Evolutionary conservation across 2,329 filamentous ascomycete genomes (phyloP).

Genomic region (Penicillium sp.): DNA sequence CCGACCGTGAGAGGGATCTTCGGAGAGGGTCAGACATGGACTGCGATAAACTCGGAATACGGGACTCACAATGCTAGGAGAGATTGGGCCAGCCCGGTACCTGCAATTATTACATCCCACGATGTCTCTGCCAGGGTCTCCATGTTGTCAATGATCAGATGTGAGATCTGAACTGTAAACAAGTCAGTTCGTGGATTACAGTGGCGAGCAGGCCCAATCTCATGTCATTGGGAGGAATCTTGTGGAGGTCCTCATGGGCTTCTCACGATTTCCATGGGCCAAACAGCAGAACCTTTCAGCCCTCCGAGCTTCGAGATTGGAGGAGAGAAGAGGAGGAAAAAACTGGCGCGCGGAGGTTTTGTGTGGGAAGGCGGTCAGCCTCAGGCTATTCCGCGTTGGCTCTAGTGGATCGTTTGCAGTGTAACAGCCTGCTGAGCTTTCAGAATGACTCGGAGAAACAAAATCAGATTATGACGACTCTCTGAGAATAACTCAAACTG

Average conservation of each 20-base stretch:
- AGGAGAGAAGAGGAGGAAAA: slow-evolving; percentile 9
- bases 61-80: slow-evolving; percentile 68
- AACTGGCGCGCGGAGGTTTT: slow-evolving; percentile 11
- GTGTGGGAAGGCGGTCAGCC: slow-evolving; percentile 19
- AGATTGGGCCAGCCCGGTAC: slow-evolving; percentile 74
- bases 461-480: too few species aligned
- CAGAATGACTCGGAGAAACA: too few species aligned
- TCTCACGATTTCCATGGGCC: slow-evolving; percentile 3
- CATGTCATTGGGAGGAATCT: slow-evolving; percentile 21
- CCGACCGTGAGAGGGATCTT: slow-evolving; percentile 87
- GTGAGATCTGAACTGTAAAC: slow-evolving; percentile 18
- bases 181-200: slow-evolving; percentile 20
- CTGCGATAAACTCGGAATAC: slow-evolving; percentile 10
- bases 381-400: slow-evolving; percentile 5
- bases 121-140: slow-evolving; percentile 69
- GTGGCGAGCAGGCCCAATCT: slow-evolving; percentile 18
- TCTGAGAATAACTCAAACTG: too few species aligned
- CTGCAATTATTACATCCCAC: slow-evolving; percentile 77
- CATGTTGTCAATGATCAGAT: slow-evolving; percentile 49
- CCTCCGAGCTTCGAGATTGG: slow-evolving; percentile 1
- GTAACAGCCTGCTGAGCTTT: too few species aligned
- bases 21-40: slow-evolving; percentile 53
- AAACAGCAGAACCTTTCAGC: slow-evolving; percentile 1
- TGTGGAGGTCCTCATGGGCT: slow-evolving; percentile 2
- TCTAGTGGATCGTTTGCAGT: background rate